phyloP scores from a whole-genome alignment of 495 filamentous ascomycete genomes.

The Eremomyces bilateralis region DNA sequence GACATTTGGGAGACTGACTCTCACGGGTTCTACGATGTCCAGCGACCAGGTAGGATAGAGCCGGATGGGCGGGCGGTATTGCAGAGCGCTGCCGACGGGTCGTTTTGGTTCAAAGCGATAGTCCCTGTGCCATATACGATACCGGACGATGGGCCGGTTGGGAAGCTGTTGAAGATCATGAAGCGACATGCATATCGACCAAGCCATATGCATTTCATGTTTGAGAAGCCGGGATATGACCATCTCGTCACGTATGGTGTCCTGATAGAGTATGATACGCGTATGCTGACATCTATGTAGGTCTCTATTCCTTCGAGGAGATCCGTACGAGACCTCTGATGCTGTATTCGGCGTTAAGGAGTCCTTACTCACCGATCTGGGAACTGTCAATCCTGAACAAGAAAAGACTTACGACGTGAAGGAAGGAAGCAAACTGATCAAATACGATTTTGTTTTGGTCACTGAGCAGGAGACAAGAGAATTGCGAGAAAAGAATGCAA shows the following conservation, averaged over 20 bases:
- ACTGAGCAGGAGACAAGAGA: conserved; percentile 47
- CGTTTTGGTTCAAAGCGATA: conserved; percentile 79
- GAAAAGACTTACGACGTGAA: conserved; percentile 34
- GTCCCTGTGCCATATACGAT: conserved; percentile 79
- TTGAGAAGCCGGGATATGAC: conserved; percentile 68
- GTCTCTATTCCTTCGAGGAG: conserved; percentile 61
- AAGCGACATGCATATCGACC: conserved; percentile 63
- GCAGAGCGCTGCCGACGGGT: conserved; percentile 41
- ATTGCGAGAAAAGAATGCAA: conserved; percentile 47
- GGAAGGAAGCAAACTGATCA: conserved; percentile 31
- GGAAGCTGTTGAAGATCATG: conserved; percentile 47
- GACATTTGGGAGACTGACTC: conserved; percentile 93
- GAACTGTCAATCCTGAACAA: conserved; percentile 35
- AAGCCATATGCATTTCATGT: conserved; percentile 90
- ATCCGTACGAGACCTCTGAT: conserved; percentile 79
- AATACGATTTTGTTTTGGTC: conserved; percentile 55
- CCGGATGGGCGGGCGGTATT: conserved; percentile 71
- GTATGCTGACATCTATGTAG: conserved; percentile 14
- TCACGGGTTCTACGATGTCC: conserved; percentile 75
- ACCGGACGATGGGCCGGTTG: conserved; percentile 76
- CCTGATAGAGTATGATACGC: conserved; percentile 3
- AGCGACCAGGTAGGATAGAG: conserved; percentile 43
- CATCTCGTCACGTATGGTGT: conserved; percentile 57
- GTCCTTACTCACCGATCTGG: conserved; percentile 53
- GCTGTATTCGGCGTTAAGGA: conserved; percentile 88